These are phyloP conservation scores for Stachybotrys elegans DNA, from an alignment of 2,329 filamentous ascomycete species.

Conservation along the genomic window DNA sequence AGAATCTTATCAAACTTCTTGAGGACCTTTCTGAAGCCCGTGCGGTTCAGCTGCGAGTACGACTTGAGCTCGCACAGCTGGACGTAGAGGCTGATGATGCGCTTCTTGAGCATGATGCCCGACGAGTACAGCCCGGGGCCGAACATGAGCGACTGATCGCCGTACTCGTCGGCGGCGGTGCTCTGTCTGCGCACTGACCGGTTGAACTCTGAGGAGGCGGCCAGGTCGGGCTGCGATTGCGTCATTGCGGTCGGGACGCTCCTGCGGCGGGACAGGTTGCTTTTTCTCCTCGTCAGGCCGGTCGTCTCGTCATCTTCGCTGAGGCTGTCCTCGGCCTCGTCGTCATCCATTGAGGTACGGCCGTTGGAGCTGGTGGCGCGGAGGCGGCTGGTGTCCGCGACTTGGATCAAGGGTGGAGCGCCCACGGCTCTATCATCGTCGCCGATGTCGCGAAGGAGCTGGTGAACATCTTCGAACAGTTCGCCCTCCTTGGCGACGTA, in stretches of 20 bases:
- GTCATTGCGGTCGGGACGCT: constrained; percentile 31
- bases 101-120: constrained; percentile 85
- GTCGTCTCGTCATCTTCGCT: constrained; percentile 59
- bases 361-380: constrained; percentile 33
- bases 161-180: constrained; percentile 69
- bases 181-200: constrained; percentile 58
- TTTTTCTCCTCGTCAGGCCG: constrained; percentile 41
- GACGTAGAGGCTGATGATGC: constrained; percentile 82
- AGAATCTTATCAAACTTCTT: constrained; percentile 99
- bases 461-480: constrained; percentile 73
- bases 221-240: constrained; percentile 49
- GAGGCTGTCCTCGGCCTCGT: constrained; percentile 58
- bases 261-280: constrained; percentile 33
- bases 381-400: constrained; percentile 20
- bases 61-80: constrained; percentile 93
- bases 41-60: constrained; percentile 92
- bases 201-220: constrained; percentile 54
- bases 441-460: constrained; percentile 70
- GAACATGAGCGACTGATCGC: constrained; percentile 65
- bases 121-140: constrained; percentile 59
- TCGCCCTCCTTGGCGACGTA: constrained; percentile 87
- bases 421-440: constrained; percentile 51
- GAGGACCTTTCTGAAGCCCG: constrained; percentile 90
- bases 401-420: constrained; percentile 28
- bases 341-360: constrained; percentile 48